Evolutionary conservation across 805 yeast species (phyloP).

Genomic region (Danielia oregonensis): DNA sequence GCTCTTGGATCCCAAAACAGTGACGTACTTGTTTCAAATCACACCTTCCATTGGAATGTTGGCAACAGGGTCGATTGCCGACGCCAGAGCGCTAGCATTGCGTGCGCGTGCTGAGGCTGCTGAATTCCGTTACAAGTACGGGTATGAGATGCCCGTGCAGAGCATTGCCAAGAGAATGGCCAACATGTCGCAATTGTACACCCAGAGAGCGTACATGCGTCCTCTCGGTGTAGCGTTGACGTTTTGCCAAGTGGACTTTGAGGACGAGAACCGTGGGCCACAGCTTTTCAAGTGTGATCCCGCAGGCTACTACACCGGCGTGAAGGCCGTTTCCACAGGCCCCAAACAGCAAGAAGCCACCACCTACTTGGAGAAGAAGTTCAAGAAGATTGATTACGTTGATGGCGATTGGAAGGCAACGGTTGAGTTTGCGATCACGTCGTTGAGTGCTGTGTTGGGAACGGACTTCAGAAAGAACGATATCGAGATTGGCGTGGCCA

Average conservation of each 20-base stretch:
- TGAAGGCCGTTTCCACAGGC: constrained; percentile 90
- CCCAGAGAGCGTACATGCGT: constrained; percentile 98
- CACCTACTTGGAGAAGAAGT: constrained; percentile 84
- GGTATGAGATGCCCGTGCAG: constrained; percentile 96
- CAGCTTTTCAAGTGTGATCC: constrained; percentile 92
- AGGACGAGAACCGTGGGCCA: constrained; percentile 88
- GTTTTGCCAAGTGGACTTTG: constrained; percentile 62
- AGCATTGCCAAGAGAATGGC: constrained; percentile 93
- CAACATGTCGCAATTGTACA: constrained; percentile 88
- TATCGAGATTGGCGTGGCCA: constrained; percentile 88
- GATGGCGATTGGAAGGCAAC: constrained; percentile 85
- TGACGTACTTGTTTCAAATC: constrained; percentile 79
- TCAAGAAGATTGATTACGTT: constrained; percentile 63
- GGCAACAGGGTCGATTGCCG: constrained; percentile 94
- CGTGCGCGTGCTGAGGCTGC: constrained; percentile 96
- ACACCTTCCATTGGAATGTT: constrained; percentile 83
- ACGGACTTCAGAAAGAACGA: constrained; percentile 94
- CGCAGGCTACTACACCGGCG: constrained; percentile 91
- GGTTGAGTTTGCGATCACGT: constrained; percentile 84
- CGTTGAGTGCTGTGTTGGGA: constrained; percentile 80
- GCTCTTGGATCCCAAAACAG: constrained; percentile 81
- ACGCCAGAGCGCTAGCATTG: constrained; percentile 84
- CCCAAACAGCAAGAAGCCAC: constrained; percentile 96
- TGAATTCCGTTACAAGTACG: constrained; percentile 89
- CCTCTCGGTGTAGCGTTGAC: constrained; percentile 94